Conservation (phyloP, 2,329 filamentous ascomycete species). For the Sarocladium strictum region DNA sequence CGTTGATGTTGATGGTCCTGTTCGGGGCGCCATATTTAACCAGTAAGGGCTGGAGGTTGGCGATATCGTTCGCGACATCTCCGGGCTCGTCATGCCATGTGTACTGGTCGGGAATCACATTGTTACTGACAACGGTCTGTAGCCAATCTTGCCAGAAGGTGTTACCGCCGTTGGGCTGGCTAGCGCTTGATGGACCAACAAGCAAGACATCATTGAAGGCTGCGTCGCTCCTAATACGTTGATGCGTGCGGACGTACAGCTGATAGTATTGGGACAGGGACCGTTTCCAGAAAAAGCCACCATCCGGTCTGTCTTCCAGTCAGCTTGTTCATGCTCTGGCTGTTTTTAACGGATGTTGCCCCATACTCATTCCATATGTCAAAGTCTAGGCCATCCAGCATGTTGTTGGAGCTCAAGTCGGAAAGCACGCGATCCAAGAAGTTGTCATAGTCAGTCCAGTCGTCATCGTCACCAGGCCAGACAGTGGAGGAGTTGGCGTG, state of each 20-base stretch:
- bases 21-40: not conserved
- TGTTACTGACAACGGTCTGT: not conserved
- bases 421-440: not conserved
- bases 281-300: no score
- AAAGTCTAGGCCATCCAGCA: not conserved
- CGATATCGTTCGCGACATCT: no score
- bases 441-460: not conserved
- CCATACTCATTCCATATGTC: constrained; percentile 2
- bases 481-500: not conserved
- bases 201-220: not conserved
- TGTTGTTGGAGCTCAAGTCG: not conserved
- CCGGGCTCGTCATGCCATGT: no score
- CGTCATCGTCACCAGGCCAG: not conserved
- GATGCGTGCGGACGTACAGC: no score
- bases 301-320: no score
- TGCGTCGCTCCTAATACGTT: no score
- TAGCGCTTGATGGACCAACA: not conserved
- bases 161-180: not conserved
- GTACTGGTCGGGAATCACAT: not conserved
- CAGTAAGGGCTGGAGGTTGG: no score
- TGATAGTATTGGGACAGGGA: no score
- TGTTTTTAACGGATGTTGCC: no score
- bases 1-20: constrained; percentile 10
- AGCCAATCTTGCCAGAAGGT: not conserved
- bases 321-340: no score